Conservation (phyloP, 1,139 yeast species). For the Yamadazyma conglobata region DNA sequence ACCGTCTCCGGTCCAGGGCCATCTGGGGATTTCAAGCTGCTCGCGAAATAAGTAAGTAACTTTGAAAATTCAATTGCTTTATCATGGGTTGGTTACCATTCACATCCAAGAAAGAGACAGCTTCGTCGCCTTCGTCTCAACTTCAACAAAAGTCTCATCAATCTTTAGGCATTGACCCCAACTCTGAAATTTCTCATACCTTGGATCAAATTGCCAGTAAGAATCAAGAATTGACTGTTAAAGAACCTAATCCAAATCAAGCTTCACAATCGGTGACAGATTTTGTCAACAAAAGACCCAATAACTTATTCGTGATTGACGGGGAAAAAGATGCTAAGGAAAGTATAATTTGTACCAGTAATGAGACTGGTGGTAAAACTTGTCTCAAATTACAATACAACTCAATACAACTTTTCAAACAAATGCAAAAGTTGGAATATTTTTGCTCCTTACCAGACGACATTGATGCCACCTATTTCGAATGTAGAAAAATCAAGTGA, state of each 20-base stretch:
- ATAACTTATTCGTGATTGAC: constrained; percentile 39
- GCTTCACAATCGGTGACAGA: constrained; percentile 15
- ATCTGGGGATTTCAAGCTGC: no score
- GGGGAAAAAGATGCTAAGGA: constrained; percentile 39
- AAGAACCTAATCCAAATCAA: constrained; percentile 10
- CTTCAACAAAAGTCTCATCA: constrained; percentile 37
- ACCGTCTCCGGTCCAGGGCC: no score
- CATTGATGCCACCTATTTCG: constrained; percentile 46
- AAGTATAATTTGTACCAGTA: constrained; percentile 43
- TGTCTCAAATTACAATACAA: constrained; percentile 40
- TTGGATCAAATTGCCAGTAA: constrained; percentile 30
- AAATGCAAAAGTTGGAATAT: constrained; percentile 44
- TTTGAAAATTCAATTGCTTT: not conserved
- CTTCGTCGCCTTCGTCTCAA: constrained; percentile 13
- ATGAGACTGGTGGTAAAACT: constrained; percentile 41
- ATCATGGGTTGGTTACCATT: constrained; percentile 17
- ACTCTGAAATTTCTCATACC: constrained; percentile 37
- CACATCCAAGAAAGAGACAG: constrained; percentile 3
- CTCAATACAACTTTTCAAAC: constrained; percentile 40
- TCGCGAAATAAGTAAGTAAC: no score
- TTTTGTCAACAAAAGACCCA: constrained; percentile 25
- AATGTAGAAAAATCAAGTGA: constrained; percentile 39
- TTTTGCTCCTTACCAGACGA: constrained; percentile 47
- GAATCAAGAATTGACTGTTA: constrained; percentile 15
- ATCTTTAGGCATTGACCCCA: constrained; percentile 18